Percentiles rank a stretch among this genome's conserved stretches.
phyloP scores from a whole-genome alignment of 768 basidiomycete species.

The Candolleomyces eurysporus region DNA sequence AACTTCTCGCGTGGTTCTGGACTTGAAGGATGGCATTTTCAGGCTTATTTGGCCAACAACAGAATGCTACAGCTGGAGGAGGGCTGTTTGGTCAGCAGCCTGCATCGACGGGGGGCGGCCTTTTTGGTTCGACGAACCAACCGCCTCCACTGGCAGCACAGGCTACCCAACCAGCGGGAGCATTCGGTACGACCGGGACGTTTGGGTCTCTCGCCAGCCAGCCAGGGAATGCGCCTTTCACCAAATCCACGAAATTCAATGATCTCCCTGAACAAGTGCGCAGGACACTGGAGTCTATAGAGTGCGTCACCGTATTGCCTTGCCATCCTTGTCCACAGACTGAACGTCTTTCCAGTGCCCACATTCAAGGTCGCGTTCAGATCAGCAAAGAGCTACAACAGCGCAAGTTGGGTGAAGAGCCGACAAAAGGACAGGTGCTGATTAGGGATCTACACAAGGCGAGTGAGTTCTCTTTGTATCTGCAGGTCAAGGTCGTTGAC shows the following conservation, averaged over 20 bases:
- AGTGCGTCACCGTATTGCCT: conserved; percentile 48
- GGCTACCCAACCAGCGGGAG: conserved; percentile 10
- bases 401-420: conserved; percentile 72
- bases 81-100: conserved; percentile 31
- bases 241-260: conserved; percentile 72
- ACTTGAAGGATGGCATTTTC: no score
- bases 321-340: background rate
- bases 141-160: conserved; percentile 15
- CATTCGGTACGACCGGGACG: conserved; percentile 7
- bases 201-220: conserved; percentile 16
- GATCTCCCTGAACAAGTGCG: conserved; percentile 73
- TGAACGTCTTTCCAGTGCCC: conserved; percentile 39
- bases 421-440: conserved; percentile 68
- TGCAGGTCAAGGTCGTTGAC: background rate
- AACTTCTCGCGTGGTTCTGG: no score
- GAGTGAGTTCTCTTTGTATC: background rate
- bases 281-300: conserved; percentile 63
- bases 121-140: conserved; percentile 33
- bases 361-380: conserved; percentile 76
- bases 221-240: conserved; percentile 36
- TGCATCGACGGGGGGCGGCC: conserved; percentile 14
- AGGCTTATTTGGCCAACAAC: conserved; percentile 28
- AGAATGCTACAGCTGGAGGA: conserved; percentile 18
- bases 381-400: conserved; percentile 79
- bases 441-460: conserved; percentile 71